These are phyloP conservation scores for Leccinum longicurvipes DNA, from an alignment of 768 basidiomycete genomes.

Conservation along the genomic window DNA sequence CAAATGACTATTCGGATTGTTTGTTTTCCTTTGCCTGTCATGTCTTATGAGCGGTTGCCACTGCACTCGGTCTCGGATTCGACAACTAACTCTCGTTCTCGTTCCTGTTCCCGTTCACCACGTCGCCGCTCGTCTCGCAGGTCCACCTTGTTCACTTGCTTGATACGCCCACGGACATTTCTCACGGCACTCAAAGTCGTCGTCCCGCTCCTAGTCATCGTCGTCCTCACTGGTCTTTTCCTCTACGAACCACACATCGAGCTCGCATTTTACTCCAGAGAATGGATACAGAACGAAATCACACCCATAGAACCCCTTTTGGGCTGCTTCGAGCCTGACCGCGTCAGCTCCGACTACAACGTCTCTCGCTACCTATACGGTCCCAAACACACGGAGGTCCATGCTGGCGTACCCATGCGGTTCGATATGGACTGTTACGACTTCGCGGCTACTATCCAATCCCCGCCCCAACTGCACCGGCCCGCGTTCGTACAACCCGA, in stretches of 20 bases:
- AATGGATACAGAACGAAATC: constrained; percentile 76
- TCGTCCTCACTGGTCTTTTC: constrained; percentile 48
- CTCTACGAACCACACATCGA: constrained; percentile 86
- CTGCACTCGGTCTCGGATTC: constrained; percentile 42
- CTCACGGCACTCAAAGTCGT: constrained; percentile 42
- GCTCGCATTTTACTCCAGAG: constrained; percentile 69
- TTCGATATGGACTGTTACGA: constrained; percentile 90
- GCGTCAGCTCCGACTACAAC: constrained; percentile 66
- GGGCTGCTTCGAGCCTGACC: constrained; percentile 69
- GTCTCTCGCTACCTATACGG: constrained; percentile 61
- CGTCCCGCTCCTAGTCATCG: constrained; percentile 35
- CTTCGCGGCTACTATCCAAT: constrained; percentile 79
- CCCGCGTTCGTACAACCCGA: constrained; percentile 25
- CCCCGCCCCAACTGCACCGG: constrained; percentile 8
- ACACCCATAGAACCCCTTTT: constrained; percentile 57
- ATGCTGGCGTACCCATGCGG: constrained; percentile 75
- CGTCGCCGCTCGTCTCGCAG: constrained; percentile 24
- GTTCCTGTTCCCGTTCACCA: constrained; percentile 28
- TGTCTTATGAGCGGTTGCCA: constrained; percentile 51
- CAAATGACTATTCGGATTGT: too few relatives aligned
- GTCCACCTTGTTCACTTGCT: constrained; percentile 22
- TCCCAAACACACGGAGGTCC: constrained; percentile 63
- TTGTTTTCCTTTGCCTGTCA: constrained; percentile 5
- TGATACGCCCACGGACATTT: constrained; percentile 36
- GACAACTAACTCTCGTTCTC: constrained; percentile 16